Evolutionary conservation across 176 grass and related monocot species (phyloP).

Genomic region (Stipa capillata): DNA sequence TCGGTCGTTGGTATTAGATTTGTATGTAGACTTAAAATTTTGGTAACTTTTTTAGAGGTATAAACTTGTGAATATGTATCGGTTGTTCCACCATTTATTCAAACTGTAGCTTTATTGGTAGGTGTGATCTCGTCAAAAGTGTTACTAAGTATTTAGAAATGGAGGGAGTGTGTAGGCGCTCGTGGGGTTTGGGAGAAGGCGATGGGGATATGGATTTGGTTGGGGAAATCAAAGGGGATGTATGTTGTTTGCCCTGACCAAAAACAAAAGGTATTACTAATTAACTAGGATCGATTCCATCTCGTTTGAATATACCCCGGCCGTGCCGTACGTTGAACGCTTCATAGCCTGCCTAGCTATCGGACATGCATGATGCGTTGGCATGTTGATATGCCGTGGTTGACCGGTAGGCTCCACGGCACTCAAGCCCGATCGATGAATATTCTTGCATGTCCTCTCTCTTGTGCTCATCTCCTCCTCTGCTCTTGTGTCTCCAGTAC

Average conservation of each 20-base stretch:
- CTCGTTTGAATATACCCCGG: too few species aligned
- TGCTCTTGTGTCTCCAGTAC: too few species aligned
- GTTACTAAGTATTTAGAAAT: neutral
- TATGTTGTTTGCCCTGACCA: slow-evolving; percentile 16
- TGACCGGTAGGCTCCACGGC: slow-evolving; percentile 36
- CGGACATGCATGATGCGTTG: slow-evolving; percentile 12
- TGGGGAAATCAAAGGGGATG: slow-evolving; percentile 28
- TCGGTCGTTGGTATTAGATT: too few species aligned
- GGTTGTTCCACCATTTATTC: neutral
- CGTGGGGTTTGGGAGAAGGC: slow-evolving; percentile 27
- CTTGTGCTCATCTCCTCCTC: neutral
- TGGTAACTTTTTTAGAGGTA: too few species aligned
- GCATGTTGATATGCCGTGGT: slow-evolving; percentile 9
- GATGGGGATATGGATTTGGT: slow-evolving; percentile 2
- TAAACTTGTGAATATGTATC: too few species aligned
- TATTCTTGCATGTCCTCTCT: slow-evolving; percentile 2
- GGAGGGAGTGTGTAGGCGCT: neutral
- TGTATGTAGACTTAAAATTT: too few species aligned
- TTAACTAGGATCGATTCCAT: slow-evolving; percentile 3
- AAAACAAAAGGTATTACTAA: neutral
- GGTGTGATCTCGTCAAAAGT: neutral
- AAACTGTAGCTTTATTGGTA: slow-evolving; percentile 6
- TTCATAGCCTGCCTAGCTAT: neutral
- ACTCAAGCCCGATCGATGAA: slow-evolving; percentile 18
- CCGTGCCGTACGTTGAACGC: slow-evolving; percentile 12